Conservation (phyloP, 2,329 filamentous ascomycete genomes). For the Aspergillus pseudoglaucus region DNA sequence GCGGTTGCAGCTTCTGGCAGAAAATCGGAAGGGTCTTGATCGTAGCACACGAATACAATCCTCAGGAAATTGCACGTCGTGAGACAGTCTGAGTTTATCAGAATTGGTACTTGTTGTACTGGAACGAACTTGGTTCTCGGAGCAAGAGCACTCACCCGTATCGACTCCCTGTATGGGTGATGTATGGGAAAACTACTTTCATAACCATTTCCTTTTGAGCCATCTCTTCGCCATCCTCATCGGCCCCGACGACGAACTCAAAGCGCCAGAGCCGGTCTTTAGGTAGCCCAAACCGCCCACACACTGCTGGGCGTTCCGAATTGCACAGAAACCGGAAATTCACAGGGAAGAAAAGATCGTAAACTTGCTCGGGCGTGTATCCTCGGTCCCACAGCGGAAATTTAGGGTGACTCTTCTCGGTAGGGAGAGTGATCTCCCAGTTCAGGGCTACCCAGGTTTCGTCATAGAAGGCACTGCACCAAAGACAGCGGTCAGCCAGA, state of each 20-base stretch:
- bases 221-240: conserved; percentile 25
- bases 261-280: conserved; percentile 36
- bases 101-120: conserved; percentile 3
- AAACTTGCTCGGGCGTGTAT: conserved; percentile 42
- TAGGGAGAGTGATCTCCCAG: conserved; percentile 39
- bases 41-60: conserved; percentile 45
- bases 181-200: conserved; percentile 21
- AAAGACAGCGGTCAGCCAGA: neutral
- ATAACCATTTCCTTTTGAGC: conserved; percentile 14
- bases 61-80: conserved; percentile 32
- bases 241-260: conserved; percentile 26
- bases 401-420: conserved; percentile 40
- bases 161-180: conserved; percentile 19
- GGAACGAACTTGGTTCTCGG: no score
- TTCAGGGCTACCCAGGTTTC: conserved; percentile 46
- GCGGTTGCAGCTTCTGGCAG: conserved; percentile 41
- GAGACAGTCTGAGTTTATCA: conserved; percentile 9
- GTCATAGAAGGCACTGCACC: conserved; percentile 14
- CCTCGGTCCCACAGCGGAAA: conserved; percentile 45
- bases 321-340: conserved; percentile 43
- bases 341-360: conserved; percentile 43
- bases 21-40: conserved; percentile 42
- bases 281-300: conserved; percentile 40
- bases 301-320: conserved; percentile 37
- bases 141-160: conserved; percentile 10